phyloP scores from a whole-genome alignment of 768 basidiomycete species.

The Symmetrospora coprosmae region DNA sequence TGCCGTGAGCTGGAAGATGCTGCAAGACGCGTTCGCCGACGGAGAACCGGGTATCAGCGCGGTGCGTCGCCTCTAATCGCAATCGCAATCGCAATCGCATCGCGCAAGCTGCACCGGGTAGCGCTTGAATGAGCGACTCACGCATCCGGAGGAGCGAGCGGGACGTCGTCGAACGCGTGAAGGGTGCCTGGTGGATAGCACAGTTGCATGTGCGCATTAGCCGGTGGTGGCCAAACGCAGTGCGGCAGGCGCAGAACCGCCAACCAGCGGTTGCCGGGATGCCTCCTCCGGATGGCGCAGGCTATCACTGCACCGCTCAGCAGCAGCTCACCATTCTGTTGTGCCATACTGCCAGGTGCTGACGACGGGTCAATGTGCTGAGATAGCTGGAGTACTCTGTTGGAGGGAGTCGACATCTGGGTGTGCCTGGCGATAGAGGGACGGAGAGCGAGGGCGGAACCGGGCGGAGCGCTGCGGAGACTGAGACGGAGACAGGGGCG shows the following conservation, averaged over 20 bases:
- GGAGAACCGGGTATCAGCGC: neutral
- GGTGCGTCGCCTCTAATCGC: neutral
- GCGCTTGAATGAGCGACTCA: neutral
- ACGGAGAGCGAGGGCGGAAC: no score
- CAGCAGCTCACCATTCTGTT: no score
- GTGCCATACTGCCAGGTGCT: no score
- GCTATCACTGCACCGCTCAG: no score
- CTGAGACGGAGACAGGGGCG: no score
- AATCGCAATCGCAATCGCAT: neutral
- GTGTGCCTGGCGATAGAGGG: no score
- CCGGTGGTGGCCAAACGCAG: neutral
- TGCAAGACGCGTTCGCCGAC: neutral
- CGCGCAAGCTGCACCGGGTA: no score
- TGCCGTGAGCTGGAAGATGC: constrained; percentile 52
- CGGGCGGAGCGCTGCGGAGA: no score
- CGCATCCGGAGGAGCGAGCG: constrained; percentile 30
- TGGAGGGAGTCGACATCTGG: neutral
- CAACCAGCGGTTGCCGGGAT: neutral
- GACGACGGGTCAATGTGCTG: neutral
- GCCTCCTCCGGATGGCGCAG: neutral
- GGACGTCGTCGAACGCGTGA: constrained; percentile 22
- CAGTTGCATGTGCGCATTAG: neutral
- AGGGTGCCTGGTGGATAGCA: neutral
- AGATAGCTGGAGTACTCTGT: neutral
- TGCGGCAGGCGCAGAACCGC: neutral